Base-by-base conservation (phyloP, 306 rosid genomes). In the Fragaria nilgerrensis region DNA sequence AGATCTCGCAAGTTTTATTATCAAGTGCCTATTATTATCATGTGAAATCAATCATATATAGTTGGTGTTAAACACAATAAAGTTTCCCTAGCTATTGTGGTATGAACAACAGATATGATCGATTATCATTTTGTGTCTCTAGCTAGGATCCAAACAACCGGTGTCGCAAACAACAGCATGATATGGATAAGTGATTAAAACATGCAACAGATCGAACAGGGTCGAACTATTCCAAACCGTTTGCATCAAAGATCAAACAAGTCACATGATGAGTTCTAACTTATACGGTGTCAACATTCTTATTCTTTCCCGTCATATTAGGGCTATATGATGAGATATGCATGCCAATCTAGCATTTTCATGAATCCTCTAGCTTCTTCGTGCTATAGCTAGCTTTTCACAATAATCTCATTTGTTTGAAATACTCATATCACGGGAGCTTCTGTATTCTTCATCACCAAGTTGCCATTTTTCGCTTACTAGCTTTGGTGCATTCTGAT, bases 231-330 rank as follows among this genome's bases (percentile, higher is more conserved):
- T 81, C 74, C 82, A 82, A 89, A 88, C 37, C 81, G 77, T 32
- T 73, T 68, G 80, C 82, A 81, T 70, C 66, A 62, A 81, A 80
- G 72, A 41, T 72, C 83, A 82, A 80, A 78, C 34, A 9, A 41
- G 73, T 82, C 93, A 89, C 95, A 87, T 85, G 90, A 87, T 85
- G 90, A 56, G 72, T 68, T 82, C 87, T 77, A 81, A 75, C 82
- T 39, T 82, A 78, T 75, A 39, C 50, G 29, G 44, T 74, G 86
- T 82, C 89, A 9, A 7, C 41, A 64, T 36, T 34, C 70, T 64
- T 32, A 34, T 34, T 64, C 7, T 0, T 64, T 36, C 5, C 44
- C 70, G n/a, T 32, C 45, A 34, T 7, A 7, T 36, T 29, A 62
- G 68, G 22, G 68, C 20, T 62, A 43, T 7, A 2, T 14, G 43